Evolutionary conservation across 495 filamentous ascomycete species (phyloP).

Genomic region (Viridothelium virens): DNA sequence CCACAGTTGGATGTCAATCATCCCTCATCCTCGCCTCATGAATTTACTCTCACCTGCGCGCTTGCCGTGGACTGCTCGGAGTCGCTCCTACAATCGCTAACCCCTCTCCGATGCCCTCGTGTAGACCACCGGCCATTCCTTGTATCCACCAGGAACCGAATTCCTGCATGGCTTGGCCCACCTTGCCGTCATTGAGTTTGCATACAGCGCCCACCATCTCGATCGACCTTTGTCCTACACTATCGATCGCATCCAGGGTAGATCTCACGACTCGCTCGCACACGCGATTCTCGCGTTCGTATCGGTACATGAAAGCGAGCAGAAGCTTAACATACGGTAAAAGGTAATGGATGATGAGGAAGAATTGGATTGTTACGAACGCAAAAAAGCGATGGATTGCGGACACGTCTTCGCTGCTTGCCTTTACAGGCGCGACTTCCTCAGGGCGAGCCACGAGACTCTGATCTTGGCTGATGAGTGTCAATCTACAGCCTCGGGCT

Average conservation of each 20-base stretch:
- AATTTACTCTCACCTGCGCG: neutral
- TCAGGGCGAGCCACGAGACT: neutral
- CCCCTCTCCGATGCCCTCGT: constrained; percentile 58
- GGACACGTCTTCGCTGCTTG: constrained; percentile 33
- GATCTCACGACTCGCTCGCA: constrained; percentile 46
- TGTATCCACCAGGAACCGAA: constrained; percentile 51
- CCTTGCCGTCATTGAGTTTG: constrained; percentile 49
- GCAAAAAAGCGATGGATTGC: constrained; percentile 53
- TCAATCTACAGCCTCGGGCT: neutral
- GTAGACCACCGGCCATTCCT: constrained; percentile 52
- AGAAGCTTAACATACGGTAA: constrained; percentile 53
- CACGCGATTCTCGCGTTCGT: constrained; percentile 57
- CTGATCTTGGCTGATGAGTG: neutral
- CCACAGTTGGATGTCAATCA: too few relatives aligned
- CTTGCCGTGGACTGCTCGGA: neutral
- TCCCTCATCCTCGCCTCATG: too few relatives aligned
- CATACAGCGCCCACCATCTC: constrained; percentile 44
- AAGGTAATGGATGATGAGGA: constrained; percentile 49
- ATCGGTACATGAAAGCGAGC: constrained; percentile 46
- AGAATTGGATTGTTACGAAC: constrained; percentile 47
- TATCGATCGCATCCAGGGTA: constrained; percentile 46
- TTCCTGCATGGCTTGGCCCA: constrained; percentile 46
- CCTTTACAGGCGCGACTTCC: neutral
- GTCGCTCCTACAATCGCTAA: constrained; percentile 33
- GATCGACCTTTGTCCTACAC: constrained; percentile 44